Evolutionary conservation across 257 asterid genomes (phyloP).

Genomic region (Solanum pennellii): DNA sequence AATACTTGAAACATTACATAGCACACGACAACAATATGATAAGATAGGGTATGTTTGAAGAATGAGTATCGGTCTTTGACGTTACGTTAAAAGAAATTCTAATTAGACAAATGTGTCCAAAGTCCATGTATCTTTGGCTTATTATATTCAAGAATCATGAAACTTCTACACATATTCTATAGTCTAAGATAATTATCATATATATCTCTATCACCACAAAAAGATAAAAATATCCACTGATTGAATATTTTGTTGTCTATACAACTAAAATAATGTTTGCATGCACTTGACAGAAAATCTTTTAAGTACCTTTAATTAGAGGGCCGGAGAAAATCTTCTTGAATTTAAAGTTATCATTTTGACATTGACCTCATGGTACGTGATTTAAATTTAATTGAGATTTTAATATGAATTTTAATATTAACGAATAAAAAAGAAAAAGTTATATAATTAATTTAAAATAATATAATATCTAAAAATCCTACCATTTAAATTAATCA

Average conservation of each 20-base stretch:
- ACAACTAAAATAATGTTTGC: not conserved
- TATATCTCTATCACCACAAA: not conserved
- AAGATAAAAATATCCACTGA: not conserved
- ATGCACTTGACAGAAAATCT: not conserved
- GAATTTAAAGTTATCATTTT: too few species aligned
- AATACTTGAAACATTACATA: not conserved
- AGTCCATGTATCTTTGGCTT: not conserved
- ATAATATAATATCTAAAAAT: too few species aligned
- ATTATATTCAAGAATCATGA: not conserved
- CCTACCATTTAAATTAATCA: too few species aligned
- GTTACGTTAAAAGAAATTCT: not conserved
- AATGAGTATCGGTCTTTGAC: not conserved
- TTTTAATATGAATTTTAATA: too few species aligned
- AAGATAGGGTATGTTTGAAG: not conserved
- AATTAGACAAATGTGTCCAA: not conserved
- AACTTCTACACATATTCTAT: not conserved
- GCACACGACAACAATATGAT: not conserved
- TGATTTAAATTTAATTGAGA: too few species aligned
- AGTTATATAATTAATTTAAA: too few species aligned
- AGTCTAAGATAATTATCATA: not conserved
- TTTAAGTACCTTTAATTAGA: too few species aligned
- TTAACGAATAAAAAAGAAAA: rapidly evolving
- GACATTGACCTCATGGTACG: rapidly evolving
- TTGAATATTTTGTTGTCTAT: not conserved
- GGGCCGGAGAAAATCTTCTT: too few species aligned